Base-by-base conservation (phyloP, 140 eudicot genomes). In the Anethum foeniculum region DNA sequence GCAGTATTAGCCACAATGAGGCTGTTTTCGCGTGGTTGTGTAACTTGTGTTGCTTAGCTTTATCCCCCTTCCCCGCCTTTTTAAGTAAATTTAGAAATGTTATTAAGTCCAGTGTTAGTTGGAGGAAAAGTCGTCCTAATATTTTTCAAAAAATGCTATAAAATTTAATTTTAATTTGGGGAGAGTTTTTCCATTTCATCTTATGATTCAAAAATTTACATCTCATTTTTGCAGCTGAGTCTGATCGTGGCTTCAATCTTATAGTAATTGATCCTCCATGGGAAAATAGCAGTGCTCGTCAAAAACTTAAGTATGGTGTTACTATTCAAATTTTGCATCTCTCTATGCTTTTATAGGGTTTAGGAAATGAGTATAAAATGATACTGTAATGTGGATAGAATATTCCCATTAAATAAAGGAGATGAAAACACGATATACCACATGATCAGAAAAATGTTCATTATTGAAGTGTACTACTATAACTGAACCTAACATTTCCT, bases 201-300 rank as follows among this genome's bases (percentile, higher is more conserved):
- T 36, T 36, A 41, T 75, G n/a, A 75, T 43, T 46, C 5, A 13
- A n/a, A 46, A 65, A 43, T 80, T 77, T n/a, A 30, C 48, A 65
- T 71, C 67, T 73, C 43, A 86, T 68, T 76, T 67, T 82, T 86
- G 90, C 94, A 94, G 98, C 77, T 80, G 86, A 86, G 46, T 80
- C 87, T 62, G 98, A 89, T 51, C 78, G 79, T 62, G 96, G 97
- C 80, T 94, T 90, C 85, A 94, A 90, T 84, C 89, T 94, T 76
- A 94, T 94, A 80, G 81, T 92, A 77, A 44, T 92, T 19, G 98
- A 94, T 86, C 98, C 98, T 38, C 98, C 98, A 46, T 94, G 98
- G 98, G 97, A 94, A 82, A 94, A 94, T 84, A 86, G 97, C 89
- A 92, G 97, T 81, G 98, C 98, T n/a, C 83, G 80, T 85, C 98